Conservation (phyloP, 345 rosid species). For the Physaria fendleri region DNA sequence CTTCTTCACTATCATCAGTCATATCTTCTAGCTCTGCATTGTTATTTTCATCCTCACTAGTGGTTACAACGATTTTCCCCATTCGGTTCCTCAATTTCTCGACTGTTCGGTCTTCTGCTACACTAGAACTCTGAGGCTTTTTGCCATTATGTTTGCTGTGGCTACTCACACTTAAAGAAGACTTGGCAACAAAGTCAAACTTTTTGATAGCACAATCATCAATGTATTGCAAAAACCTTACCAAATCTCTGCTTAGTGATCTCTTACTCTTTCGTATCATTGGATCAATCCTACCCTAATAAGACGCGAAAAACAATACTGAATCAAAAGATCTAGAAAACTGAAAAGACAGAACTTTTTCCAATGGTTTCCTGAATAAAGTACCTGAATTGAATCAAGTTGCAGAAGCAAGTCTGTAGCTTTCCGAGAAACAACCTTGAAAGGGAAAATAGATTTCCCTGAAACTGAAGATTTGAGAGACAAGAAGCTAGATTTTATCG, state of each 20-base stretch:
- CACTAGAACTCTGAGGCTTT: conserved; percentile 23
- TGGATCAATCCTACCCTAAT: conserved; percentile 52
- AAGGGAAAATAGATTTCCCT: conserved; percentile 39
- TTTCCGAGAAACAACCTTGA: conserved; percentile 42
- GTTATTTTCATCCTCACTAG: conserved; percentile 39
- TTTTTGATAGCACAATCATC: conserved; percentile 46
- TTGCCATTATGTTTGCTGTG: conserved; percentile 22
- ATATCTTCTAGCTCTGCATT: conserved; percentile 57
- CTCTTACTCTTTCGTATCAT: conserved; percentile 74
- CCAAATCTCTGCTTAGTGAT: conserved; percentile 59
- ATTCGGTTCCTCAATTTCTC: conserved; percentile 42
- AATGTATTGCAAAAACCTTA: conserved; percentile 50
- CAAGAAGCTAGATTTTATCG: conserved; percentile 51
- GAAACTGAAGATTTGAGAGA: conserved; percentile 62
- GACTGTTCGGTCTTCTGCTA: conserved; percentile 29
- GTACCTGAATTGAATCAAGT: conserved; percentile 81
- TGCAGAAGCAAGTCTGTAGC: conserved; percentile 58
- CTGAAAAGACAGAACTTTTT: background rate
- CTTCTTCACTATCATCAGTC: conserved; percentile 30
- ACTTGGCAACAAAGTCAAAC: conserved; percentile 25
- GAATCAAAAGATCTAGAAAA: background rate
- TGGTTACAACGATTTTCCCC: conserved; percentile 38
- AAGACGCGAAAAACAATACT: background rate
- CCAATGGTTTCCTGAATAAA: background rate
- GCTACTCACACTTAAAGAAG: conserved; percentile 34